Evolutionary conservation across 2,329 filamentous ascomycete genomes (phyloP), one percentile per base, ranked within the genome.

Genomic region (Purpureocillium takamizusanense): DNA sequence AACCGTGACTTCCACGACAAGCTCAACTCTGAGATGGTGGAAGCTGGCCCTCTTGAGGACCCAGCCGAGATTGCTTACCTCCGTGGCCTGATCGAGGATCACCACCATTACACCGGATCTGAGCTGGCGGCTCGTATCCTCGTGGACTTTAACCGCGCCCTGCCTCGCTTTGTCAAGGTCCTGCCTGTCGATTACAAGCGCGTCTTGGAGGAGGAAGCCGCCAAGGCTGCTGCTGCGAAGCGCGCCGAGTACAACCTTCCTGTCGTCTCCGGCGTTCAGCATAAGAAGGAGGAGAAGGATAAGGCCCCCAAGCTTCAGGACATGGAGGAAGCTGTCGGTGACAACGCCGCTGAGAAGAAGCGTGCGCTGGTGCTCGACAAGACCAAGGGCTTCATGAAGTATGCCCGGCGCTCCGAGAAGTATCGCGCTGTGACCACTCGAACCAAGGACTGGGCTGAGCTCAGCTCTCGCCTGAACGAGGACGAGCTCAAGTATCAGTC

Each of bases 1-100:
- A 77, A 90, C 59, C 76, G 83, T 48, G 87, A 95, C 65, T 95
- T 95, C 69, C 72, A 85, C 61, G 79, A 81, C 51, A 95, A 95
- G 75, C 83, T 95, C 66, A 97, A 97, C 67, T 83, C 81, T 55
- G 90, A 97, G 69, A 95, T 97, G 90, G 90, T 97, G 50, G 89
- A 95, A 65, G 80, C 90, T 18, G 84, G 83, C 35, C 74, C 77
- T 8, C 69, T 97, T 33, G 85, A 90, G 45, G 89, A 95, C 43
- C 86, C 86, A 18, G 67, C 80, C 41, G 90, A 97, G 62, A 86
- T 95, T 54, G 87, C 89, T 27, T 95, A 83, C 59, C 72, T 97
- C 23, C 86, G 89, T 49, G 85, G 89, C 45, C 73, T 95, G 49
- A 86, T 97, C 40, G 90, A 97, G 67, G 90, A 97, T 51, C 90